These are phyloP conservation scores for Penicillium pancosmium DNA, from an alignment of 495 filamentous ascomycete genomes.

Conservation along the genomic window DNA sequence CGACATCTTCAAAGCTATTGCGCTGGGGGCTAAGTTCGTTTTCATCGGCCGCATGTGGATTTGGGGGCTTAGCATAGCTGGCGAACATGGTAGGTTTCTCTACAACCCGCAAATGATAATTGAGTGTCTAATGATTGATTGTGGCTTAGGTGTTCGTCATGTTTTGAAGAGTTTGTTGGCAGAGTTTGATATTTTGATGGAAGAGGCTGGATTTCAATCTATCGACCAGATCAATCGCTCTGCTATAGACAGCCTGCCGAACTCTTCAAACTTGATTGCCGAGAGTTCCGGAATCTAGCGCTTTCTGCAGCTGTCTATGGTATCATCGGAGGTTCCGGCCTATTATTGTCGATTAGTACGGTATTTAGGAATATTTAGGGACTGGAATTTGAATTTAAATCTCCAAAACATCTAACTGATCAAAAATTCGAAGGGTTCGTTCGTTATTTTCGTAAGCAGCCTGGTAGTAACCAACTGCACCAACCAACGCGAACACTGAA, in stretches of 20 bases:
- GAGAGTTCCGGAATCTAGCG: neutral
- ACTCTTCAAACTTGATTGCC: neutral
- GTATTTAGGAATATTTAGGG: too few species aligned
- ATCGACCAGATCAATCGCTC: constrained; percentile 19
- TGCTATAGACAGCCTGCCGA: constrained; percentile 18
- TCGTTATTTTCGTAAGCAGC: too few species aligned
- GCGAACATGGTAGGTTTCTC: constrained; percentile 51
- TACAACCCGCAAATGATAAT: neutral
- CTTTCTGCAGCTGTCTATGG: too few species aligned
- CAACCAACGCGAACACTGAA: too few species aligned
- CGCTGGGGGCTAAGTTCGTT: constrained; percentile 65
- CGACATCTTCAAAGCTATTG: constrained; percentile 65
- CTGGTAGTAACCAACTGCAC: too few species aligned
- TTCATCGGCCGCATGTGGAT: constrained; percentile 66
- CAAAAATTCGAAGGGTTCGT: too few species aligned
- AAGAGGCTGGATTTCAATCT: constrained; percentile 56
- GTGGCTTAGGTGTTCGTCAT: constrained; percentile 47
- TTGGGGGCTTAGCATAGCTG: constrained; percentile 62
- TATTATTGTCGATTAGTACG: too few species aligned
- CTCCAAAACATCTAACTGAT: too few species aligned
- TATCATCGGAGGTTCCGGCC: too few species aligned
- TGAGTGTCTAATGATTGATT: neutral
- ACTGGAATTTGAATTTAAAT: too few species aligned
- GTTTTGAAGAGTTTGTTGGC: constrained; percentile 66
- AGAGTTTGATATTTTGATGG: constrained; percentile 69